Percentiles rank a stretch among this genome's conserved stretches.
These are phyloP conservation scores for Aspergillus sp. DNA, from an alignment of 2,329 filamentous ascomycete species.

Conservation along the genomic window DNA sequence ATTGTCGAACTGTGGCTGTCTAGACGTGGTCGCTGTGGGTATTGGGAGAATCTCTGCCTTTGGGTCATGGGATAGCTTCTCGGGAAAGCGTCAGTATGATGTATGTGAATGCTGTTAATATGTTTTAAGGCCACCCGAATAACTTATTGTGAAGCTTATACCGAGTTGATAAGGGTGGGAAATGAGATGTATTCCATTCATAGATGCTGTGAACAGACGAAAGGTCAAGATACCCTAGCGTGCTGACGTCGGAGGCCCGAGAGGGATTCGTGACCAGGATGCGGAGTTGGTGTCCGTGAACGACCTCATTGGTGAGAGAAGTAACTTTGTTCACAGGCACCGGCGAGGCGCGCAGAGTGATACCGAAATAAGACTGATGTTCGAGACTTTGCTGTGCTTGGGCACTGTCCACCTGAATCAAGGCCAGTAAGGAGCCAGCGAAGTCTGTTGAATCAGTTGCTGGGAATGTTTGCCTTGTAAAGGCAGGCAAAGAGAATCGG, in stretches of 20 bases:
- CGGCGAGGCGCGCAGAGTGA: neutral
- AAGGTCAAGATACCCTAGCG: neutral
- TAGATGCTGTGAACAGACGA: neutral
- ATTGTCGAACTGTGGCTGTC: neutral
- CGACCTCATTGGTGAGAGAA: neutral
- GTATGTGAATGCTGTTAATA: slow-evolving; percentile 2
- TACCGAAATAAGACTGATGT: neutral
- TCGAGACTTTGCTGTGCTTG: neutral
- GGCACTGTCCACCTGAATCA: neutral
- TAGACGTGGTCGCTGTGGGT: neutral
- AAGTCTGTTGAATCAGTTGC: neutral
- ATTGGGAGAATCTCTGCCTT: neutral
- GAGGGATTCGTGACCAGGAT: neutral
- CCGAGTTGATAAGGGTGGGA: neutral
- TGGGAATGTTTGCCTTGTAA: neutral
- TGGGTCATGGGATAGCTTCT: neutral
- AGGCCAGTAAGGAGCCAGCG: neutral
- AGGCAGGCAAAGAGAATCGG: neutral
- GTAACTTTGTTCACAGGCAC: neutral
- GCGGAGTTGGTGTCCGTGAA: neutral
- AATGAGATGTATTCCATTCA: neutral
- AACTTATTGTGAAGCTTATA: neutral
- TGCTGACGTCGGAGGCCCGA: slow-evolving; percentile 6
- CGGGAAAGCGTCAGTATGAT: slow-evolving; percentile 12
- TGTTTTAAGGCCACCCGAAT: neutral